These are phyloP conservation scores for Phialophora verrucosa DNA, from an alignment of 2,329 filamentous ascomycete genomes.

Conservation along the genomic window DNA sequence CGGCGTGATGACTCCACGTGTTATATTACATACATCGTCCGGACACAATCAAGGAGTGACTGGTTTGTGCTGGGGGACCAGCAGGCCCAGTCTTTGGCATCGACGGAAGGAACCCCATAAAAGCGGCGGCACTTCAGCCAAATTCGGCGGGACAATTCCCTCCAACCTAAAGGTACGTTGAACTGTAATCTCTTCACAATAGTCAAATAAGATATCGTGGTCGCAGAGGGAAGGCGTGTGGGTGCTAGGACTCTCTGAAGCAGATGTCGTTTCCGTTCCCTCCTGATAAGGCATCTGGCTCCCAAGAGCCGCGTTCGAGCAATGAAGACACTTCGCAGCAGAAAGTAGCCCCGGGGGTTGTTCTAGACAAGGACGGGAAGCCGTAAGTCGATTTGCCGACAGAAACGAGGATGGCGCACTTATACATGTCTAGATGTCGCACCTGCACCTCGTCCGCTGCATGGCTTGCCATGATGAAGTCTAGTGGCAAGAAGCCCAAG, in stretches of 20 bases:
- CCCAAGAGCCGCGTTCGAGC: conserved; percentile 17
- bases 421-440: conserved; percentile 49
- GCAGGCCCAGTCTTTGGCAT: too few relatives aligned
- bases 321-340: conserved; percentile 27
- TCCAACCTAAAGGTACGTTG: neutral
- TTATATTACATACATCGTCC: too few relatives aligned
- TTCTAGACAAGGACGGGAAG: conserved; percentile 57
- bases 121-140: neutral
- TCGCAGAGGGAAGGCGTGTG: conserved; percentile 12
- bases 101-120: too few relatives aligned
- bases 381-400: conserved; percentile 47
- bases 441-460: conserved; percentile 56
- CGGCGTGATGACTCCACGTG: too few relatives aligned
- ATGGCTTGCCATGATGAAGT: conserved; percentile 53
- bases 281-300: conserved; percentile 20
- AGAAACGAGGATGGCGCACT: conserved; percentile 13
- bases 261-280: conserved; percentile 33
- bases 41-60: too few relatives aligned
- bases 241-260: neutral
- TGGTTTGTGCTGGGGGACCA: too few relatives aligned
- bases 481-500: conserved; percentile 39
- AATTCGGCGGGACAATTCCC: neutral
- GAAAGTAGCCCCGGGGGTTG: conserved; percentile 54
- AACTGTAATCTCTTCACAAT: neutral
- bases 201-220: neutral